Conservation (phyloP, 1,139 yeast genomes). For the Wickerhamomyces sp. region DNA sequence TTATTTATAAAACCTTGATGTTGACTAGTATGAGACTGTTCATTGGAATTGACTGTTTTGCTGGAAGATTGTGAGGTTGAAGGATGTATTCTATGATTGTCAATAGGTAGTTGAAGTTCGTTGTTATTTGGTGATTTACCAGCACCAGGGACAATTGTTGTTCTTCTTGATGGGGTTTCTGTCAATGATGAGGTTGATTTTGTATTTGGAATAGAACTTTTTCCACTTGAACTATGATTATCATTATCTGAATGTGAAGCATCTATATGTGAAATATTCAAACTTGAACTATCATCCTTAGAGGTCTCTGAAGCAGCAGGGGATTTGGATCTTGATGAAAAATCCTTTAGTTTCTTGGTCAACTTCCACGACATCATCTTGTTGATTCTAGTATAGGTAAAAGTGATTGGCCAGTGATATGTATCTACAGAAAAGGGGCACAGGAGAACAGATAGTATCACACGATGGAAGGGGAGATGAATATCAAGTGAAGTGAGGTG, state of each 20-base stretch:
- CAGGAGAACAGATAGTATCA: too few species aligned
- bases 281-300: constrained; percentile 6
- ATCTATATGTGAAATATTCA: not conserved
- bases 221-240: not conserved
- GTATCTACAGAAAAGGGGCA: not conserved
- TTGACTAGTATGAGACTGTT: not conserved
- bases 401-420: too few species aligned
- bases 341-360: constrained; percentile 27
- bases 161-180: not conserved
- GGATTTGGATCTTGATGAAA: constrained; percentile 21
- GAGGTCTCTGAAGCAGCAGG: constrained; percentile 13
- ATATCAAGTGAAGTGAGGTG: too few species aligned
- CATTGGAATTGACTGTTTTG: constrained; percentile 3
- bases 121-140: not conserved
- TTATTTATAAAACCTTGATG: not conserved
- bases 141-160: not conserved
- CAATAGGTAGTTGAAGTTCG: constrained; percentile 6
- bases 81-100: constrained; percentile 6
- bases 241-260: not conserved
- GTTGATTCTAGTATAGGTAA: not conserved
- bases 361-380: constrained; percentile 31
- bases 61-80: constrained; percentile 11
- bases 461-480: too few species aligned
- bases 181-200: not conserved
- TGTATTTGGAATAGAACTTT: not conserved